Evolutionary conservation across 1,139 yeast species (phyloP).

Genomic region (Hanseniaspora sp.): DNA sequence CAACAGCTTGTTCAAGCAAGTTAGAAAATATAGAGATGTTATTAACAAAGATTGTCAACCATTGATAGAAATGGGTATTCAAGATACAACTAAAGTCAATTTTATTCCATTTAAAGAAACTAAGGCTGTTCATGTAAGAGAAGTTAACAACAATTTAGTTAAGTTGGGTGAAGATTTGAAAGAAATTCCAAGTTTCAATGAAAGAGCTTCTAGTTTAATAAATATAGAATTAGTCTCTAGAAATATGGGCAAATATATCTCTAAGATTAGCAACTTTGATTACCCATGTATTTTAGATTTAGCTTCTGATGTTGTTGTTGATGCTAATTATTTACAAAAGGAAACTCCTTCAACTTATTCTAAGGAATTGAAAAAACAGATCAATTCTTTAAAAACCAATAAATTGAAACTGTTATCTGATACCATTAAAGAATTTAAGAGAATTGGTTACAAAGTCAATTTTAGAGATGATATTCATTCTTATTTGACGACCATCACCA

Average conservation of each 20-base stretch:
- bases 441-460: conserved; percentile 62
- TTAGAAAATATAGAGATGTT: conserved; percentile 66
- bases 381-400: conserved; percentile 67
- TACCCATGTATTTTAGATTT: conserved; percentile 37
- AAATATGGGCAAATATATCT: conserved; percentile 44
- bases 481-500: conserved; percentile 51
- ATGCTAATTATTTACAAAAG: conserved; percentile 51
- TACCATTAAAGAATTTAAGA: conserved; percentile 57
- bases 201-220: conserved; percentile 46
- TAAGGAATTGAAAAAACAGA: conserved; percentile 62
- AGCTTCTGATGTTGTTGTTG: conserved; percentile 44
- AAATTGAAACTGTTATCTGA: conserved; percentile 71
- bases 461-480: conserved; percentile 54
- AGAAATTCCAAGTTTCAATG: conserved; percentile 37
- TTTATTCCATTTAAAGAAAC: conserved; percentile 14
- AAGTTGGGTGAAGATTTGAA: background rate
- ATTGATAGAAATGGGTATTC: conserved; percentile 54
- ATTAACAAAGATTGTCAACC: conserved; percentile 44
- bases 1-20: conserved; percentile 66
- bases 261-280: conserved; percentile 31
- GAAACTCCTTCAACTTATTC: conserved; percentile 67
- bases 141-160: conserved; percentile 19
- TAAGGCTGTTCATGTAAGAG: conserved; percentile 15
- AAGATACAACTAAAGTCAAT: conserved; percentile 21
- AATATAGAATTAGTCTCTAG: conserved; percentile 41